Base-by-base conservation (phyloP, 306 rosid genomes). In the apple (Malus domestica) region DNA sequence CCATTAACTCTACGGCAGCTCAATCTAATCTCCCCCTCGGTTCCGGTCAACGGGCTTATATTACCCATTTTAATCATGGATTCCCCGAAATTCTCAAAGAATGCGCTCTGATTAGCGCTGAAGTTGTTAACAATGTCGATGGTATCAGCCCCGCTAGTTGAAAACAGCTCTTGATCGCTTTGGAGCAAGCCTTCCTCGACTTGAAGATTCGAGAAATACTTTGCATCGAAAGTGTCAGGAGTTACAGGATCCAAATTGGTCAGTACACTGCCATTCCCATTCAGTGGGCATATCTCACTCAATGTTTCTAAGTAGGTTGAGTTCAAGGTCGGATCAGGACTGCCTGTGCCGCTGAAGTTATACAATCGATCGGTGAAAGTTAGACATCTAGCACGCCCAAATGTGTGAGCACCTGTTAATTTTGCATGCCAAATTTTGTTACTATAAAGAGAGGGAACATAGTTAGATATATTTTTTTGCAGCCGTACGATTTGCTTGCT, bases 51-150 rank as follows among this genome's bases (percentile, higher is more conserved):
- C 33, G 30, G 74, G 30, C 69, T 52, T 13, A 81, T 76, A 32
- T 76, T 62, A 19, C 78, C 80, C 80, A 81, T 76, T 29, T 71
- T 81, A 23, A 71, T 65, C 80, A 81, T 76, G 7, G 84, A 64
- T 63, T 13, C 74, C 70, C 33, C 84, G 23, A 81, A 81, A 57
- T 15, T 55, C 4, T 12, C 58, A 22, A 81, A 81, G 78, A 70
- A 81, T 42, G 63, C 27, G 12, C 6, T 40, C 52, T 71, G 77
- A 5, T 65, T 3, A 15, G 22, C 46, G 2, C 57, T 57, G 42
- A 64, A 76, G 62, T 13, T 23, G 64, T 65, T 18, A 13, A 76
- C 84, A 57, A 76, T 71, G 73, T 4, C 9, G 4, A 66, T 22
- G 5, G 84, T 71, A 30, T 76, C 75, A 9, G 74, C 45, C 10